phyloP scores from a whole-genome alignment of 805 yeast genomes.

The Wickerhamomyces tratensis region DNA sequence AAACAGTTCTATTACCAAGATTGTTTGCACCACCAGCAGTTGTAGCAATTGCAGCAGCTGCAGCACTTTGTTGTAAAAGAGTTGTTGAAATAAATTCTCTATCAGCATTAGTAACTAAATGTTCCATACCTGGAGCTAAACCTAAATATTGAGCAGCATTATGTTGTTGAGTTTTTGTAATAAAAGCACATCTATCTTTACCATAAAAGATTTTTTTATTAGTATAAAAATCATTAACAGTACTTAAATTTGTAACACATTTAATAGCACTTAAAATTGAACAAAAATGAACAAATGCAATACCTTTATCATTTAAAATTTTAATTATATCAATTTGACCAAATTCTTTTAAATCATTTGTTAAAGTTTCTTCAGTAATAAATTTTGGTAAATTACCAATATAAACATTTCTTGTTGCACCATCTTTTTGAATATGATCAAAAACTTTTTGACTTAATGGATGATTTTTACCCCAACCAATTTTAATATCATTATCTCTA shows the following conservation, averaged over 20 bases:
- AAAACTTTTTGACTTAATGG: constrained; percentile 67
- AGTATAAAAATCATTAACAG: constrained; percentile 53
- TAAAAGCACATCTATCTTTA: constrained; percentile 90
- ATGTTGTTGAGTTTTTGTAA: constrained; percentile 92
- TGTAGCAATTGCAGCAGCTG: constrained; percentile 95
- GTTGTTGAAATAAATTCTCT: constrained; percentile 54
- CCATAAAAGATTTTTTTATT: constrained; percentile 83
- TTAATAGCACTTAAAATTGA: constrained; percentile 79
- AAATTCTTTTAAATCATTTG: constrained; percentile 55
- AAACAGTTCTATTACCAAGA: constrained; percentile 88
- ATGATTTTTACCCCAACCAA: constrained; percentile 89
- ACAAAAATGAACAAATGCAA: constrained; percentile 86
- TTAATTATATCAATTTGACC: constrained; percentile 85
- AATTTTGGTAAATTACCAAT: constrained; percentile 69
- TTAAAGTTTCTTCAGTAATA: constrained; percentile 55
- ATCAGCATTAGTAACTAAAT: constrained; percentile 61
- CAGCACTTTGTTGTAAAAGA: constrained; percentile 86
- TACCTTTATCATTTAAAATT: constrained; percentile 68
- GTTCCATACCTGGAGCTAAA: constrained; percentile 81
- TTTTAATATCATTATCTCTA: constrained; percentile 69
- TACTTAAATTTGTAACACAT: constrained; percentile 69
- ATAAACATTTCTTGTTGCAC: constrained; percentile 91
- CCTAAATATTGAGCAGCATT: constrained; percentile 95
- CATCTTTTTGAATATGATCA: constrained; percentile 69
- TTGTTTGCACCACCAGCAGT: constrained; percentile 91